Evolutionary conservation across 768 basidiomycete genomes (phyloP).

Genomic region (Omphalotus guepiniiformis): DNA sequence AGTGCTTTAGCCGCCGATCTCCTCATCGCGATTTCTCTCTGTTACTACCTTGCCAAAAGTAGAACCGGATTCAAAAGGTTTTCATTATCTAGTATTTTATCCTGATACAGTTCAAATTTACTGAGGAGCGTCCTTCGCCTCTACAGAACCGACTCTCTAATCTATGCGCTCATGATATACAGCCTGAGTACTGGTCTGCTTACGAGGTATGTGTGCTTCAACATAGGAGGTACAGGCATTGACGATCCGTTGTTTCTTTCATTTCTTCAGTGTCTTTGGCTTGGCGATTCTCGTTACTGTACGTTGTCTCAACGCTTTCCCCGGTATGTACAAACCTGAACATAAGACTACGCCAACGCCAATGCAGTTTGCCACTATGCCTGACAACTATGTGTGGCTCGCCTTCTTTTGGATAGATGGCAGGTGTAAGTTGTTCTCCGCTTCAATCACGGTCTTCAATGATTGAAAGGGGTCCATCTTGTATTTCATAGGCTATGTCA

Average conservation of each 20-base stretch:
- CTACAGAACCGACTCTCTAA: constrained; percentile 39
- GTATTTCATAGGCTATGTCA: constrained; percentile 41
- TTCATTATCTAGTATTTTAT: too few species aligned
- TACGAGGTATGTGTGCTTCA: constrained; percentile 29
- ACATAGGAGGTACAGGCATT: too few species aligned
- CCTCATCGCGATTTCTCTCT: constrained; percentile 43
- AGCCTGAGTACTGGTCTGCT: constrained; percentile 42
- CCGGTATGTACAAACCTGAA: background rate
- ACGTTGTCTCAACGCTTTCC: constrained; percentile 6
- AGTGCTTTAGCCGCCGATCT: constrained; percentile 47
- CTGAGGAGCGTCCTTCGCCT: background rate
- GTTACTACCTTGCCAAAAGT: constrained; percentile 42
- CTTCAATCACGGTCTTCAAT: background rate
- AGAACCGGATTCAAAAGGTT: constrained; percentile 37
- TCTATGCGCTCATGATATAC: constrained; percentile 39
- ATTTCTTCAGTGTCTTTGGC: constrained; percentile 31
- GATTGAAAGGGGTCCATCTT: background rate
- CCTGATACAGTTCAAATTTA: background rate
- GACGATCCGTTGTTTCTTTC: constrained; percentile 3
- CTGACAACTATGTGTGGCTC: constrained; percentile 43
- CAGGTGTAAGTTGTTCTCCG: constrained; percentile 36
- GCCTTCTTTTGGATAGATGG: constrained; percentile 49
- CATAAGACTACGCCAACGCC: background rate
- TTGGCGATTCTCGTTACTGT: constrained; percentile 39
- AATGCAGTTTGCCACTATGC: constrained; percentile 39